These are phyloP conservation scores for Leavenworthia alabamica DNA, from an alignment of 345 rosid species.

Conservation along the genomic window DNA sequence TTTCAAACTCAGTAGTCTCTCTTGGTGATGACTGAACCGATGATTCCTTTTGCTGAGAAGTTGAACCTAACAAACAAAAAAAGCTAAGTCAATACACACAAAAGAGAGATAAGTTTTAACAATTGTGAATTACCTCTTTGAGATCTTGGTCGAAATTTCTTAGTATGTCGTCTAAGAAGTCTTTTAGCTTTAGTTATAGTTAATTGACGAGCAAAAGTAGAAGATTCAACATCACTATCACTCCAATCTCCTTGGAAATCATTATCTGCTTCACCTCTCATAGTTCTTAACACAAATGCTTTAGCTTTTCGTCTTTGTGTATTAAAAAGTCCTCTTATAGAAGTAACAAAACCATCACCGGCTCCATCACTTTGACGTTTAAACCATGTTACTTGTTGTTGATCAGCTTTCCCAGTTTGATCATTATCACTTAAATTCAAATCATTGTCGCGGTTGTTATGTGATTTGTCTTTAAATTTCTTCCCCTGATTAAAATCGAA, in stretches of 20 bases:
- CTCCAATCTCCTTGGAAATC: conserved; percentile 91
- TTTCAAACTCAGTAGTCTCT: conserved; percentile 59
- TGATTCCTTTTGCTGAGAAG: conserved; percentile 64
- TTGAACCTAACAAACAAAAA: conserved; percentile 49
- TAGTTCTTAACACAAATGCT: conserved; percentile 84
- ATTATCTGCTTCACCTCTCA: conserved; percentile 93
- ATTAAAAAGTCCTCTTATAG: conserved; percentile 80
- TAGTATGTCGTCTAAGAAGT: conserved; percentile 82
- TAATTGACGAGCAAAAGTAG: conserved; percentile 83
- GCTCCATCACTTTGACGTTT: conserved; percentile 92
- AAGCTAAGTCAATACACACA: background rate
- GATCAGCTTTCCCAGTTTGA: conserved; percentile 56
- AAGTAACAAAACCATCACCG: conserved; percentile 96
- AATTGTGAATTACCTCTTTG: conserved; percentile 57
- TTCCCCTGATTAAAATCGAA: too few species aligned
- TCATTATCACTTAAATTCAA: conserved; percentile 78
- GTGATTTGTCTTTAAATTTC: conserved; percentile 84
- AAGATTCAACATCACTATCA: conserved; percentile 76
- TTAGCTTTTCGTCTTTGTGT: conserved; percentile 90
- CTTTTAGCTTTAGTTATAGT: conserved; percentile 87
- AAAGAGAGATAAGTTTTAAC: background rate
- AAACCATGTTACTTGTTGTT: conserved; percentile 57
- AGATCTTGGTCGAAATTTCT: conserved; percentile 69
- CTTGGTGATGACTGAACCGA: conserved; percentile 74
- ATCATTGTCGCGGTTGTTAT: conserved; percentile 58